A percentile compares a stretch with the other conserved stretches of the same genome.
phyloP scores from a whole-genome alignment of 148 eudicot genomes.

The Vaccinium macrocarpon region DNA sequence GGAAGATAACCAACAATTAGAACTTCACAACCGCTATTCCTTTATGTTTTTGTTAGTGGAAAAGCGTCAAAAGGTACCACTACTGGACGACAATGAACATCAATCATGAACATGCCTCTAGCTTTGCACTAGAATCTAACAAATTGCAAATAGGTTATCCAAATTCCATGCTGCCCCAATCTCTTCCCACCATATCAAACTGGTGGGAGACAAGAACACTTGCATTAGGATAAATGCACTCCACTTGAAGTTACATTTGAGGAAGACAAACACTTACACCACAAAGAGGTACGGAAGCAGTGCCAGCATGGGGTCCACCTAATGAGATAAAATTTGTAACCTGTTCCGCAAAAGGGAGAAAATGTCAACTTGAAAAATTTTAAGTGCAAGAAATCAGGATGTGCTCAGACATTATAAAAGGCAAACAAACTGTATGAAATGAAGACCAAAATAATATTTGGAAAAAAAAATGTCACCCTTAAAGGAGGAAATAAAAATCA shows the following conservation, averaged over 20 bases:
- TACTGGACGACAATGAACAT: background rate
- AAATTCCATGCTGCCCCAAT: background rate
- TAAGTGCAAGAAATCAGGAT: background rate
- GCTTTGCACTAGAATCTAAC: background rate
- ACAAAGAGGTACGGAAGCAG: constrained; percentile 92
- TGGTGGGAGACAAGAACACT: too few relatives aligned
- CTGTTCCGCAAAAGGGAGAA: constrained; percentile 36
- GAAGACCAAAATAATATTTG: background rate
- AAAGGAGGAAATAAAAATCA: background rate
- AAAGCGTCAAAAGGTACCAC: background rate
- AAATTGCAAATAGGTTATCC: background rate
- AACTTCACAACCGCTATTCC: background rate
- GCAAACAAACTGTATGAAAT: background rate
- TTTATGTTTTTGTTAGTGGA: background rate
- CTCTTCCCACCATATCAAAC: background rate
- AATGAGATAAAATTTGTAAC: constrained; percentile 72
- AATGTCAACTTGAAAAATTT: background rate
- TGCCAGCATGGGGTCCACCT: constrained; percentile 98
- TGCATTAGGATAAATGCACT: background rate
- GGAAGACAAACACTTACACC: constrained; percentile 54
- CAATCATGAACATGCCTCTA: too few relatives aligned
- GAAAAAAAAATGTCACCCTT: background rate
- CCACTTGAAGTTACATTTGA: background rate
- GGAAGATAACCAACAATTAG: background rate
- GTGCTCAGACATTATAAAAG: background rate